Conservation (phyloP, 164 flowering plant genomes). For the Nelumbo lutea region DNA sequence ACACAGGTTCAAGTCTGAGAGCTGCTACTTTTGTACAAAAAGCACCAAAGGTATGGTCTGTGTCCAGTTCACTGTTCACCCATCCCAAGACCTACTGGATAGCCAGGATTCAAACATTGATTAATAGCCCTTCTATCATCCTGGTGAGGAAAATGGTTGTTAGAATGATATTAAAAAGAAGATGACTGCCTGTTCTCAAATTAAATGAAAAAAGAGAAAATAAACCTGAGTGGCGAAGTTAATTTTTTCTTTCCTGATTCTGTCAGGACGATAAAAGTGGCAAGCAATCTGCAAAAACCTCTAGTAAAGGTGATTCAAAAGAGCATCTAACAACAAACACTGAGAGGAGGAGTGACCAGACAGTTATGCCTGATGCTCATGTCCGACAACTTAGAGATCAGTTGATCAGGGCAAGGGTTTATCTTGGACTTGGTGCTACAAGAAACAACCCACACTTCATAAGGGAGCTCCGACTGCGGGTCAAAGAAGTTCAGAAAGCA, state of each 20-base stretch:
- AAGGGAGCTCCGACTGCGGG: conserved; percentile 63
- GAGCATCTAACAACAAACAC: conserved; percentile 10
- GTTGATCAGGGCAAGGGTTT: conserved; percentile 66
- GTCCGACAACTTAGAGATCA: conserved; percentile 74
- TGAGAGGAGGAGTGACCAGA: conserved; percentile 29
- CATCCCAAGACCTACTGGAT: no score
- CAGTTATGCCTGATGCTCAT: conserved; percentile 38
- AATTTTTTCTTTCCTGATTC: neutral
- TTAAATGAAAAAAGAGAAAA: neutral
- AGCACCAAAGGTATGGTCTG: no score
- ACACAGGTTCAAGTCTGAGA: no score
- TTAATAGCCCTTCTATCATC: neutral
- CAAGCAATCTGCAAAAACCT: conserved; percentile 14
- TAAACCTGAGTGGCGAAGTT: neutral
- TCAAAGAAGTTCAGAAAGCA: conserved; percentile 67
- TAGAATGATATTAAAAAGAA: neutral
- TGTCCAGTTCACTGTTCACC: no score
- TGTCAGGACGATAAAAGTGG: conserved; percentile 22
- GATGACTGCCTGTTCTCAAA: neutral
- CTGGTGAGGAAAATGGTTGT: neutral
- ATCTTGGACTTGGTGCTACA: conserved; percentile 55
- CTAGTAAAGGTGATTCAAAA: conserved; percentile 15
- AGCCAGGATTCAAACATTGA: no score
- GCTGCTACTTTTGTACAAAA: no score
- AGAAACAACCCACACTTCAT: conserved; percentile 59